Evolutionary conservation across 2,329 filamentous ascomycete genomes (phyloP), one percentile per base, ranked within the genome.

Genomic region (Colletotrichum magnum): DNA sequence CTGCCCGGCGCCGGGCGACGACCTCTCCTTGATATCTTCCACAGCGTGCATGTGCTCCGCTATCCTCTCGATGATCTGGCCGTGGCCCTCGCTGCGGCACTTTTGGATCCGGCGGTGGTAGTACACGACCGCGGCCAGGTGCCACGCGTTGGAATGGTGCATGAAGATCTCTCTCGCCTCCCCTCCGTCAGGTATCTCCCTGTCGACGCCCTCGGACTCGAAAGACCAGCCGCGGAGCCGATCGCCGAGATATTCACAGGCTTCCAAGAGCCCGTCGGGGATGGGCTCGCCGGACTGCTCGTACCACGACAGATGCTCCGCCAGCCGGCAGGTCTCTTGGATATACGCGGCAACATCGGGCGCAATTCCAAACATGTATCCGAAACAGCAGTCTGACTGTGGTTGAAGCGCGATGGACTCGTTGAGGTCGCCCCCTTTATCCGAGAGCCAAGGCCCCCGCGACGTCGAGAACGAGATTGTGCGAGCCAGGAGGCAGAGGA

Each of bases 351-450:
- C 53, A 41, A 58, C 28, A 0, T 15, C 12, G 10, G 61, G 52
- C 1, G 61, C 58, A 12, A 52, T 52, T 18, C 61, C 61, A 21
- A 58, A 64, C 61, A 64, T 64, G 10, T 64, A 64, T 2, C 61
- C 61, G 16, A 47, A 64, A 32, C 61, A 64, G 32, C 61, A 50
- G 10, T 15, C 36, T 7, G 53, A 28, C 12, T 26, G 18, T 4
- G 16, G 6, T 6, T 32, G 41, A 15, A 13, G 41, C 1, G 43
- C 18, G 2, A n/a, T 12, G 13, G 16, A 4, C 0, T 51, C 7
- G 16, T 51, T 32, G 0, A 24, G 9, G 13, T 58, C 43, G 5
- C 43, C 43, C 2, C 10, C 28, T 0, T 0, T 24, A 6, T 41
- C 4, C 1, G 32, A 18, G 10, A 28, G 16, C 61, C 61, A 64